Base-by-base conservation (phyloP, 2,329 filamentous ascomycete genomes). In the Fusarium albosuccineum region DNA sequence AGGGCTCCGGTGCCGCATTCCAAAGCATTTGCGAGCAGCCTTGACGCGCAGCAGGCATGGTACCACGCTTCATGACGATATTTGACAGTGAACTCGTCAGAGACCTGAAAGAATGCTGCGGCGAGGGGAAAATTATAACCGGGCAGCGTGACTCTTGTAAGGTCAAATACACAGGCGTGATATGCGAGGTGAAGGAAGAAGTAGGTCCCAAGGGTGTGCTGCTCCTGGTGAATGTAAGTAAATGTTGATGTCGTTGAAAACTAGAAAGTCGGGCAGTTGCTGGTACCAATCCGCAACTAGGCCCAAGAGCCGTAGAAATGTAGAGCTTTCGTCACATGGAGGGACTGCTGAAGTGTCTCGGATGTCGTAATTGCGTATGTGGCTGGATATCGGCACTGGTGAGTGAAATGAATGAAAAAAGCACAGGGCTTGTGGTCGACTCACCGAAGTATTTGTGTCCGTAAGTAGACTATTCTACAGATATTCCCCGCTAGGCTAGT, bases 201-300 rank as follows among this genome's bases (percentile, higher is more conserved):
- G 42, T 45, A 45, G 4, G 42, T 14, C 14, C 26, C 42, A n/a
- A 54, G 36, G 8, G 51, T 54, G 29, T 44, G 16, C 13, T 54
- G 39, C 22, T 54, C 51, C 14, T 54, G 27, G 17, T 54, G 51
- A 13, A 54, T 54, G 13, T 54, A 54, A 6, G 13, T 54, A 54
- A 6, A 44, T 44, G 29, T 54, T 54, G 14, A 54, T 14, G 14
- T 54, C 51, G 10, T 44, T 54, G 39, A 42, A 44, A 16, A 17
- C 29, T 27, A 54, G 51, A 45, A 54, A 54, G n/a, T 54, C 51
- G 16, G 51, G 51, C 13, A 54, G 27, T 14, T 45, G 26, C 7
- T 34, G 13, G 27, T 54, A 54, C 51, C 51, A 54, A 17, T 13
- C 39, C 27, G 17, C n/a, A 5, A 34, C 27, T 13, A 44, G 27